phyloP scores from a whole-genome alignment of 2,329 filamentous ascomycete species.

The Phaeosphaeriaceae sp. region DNA sequence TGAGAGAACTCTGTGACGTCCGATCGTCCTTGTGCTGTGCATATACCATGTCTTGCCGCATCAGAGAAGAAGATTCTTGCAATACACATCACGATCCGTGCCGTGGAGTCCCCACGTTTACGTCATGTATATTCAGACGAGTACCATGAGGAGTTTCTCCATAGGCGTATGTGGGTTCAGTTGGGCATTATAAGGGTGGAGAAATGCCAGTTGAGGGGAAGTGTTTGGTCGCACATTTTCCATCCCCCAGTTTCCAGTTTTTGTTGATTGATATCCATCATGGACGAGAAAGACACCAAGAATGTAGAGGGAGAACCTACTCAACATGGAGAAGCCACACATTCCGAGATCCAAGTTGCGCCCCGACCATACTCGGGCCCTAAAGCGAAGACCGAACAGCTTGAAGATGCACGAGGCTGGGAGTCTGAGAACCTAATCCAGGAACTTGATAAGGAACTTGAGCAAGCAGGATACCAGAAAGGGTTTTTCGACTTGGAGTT shows the following conservation, averaged over 20 bases:
- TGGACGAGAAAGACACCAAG: slow-evolving; percentile 37
- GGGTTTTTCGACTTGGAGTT: slow-evolving; percentile 63
- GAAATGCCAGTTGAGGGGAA: slow-evolving; percentile 4
- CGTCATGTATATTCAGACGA: slow-evolving; percentile 23
- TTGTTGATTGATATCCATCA: slow-evolving; percentile 22
- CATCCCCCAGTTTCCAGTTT: slow-evolving; percentile 7
- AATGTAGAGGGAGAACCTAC: slow-evolving; percentile 12
- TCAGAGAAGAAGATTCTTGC: slow-evolving; percentile 26
- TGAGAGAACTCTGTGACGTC: slow-evolving; percentile 23
- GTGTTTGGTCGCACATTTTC: slow-evolving; percentile 16
- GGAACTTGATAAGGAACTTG: slow-evolving; percentile 49
- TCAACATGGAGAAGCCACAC: slow-evolving; percentile 10
- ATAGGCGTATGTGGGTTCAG: slow-evolving; percentile 21
- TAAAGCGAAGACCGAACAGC: slow-evolving; percentile 40
- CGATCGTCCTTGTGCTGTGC: slow-evolving; percentile 9
- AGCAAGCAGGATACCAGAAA: slow-evolving; percentile 45
- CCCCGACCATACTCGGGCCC: slow-evolving; percentile 32
- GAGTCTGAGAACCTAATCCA: slow-evolving; percentile 54
- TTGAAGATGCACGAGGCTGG: slow-evolving; percentile 47
- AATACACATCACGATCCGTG: slow-evolving; percentile 16
- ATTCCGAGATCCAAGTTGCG: slow-evolving; percentile 30
- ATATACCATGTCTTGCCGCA: slow-evolving; percentile 18
- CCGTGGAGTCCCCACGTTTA: slow-evolving; percentile 34
- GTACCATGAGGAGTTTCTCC: slow-evolving; percentile 29
- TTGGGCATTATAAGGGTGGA: slow-evolving; percentile 35